Evolutionary conservation across 768 basidiomycete genomes (phyloP), one percentile per base, ranked within the genome.

Genomic region (Dacryopinax primogenitus): DNA sequence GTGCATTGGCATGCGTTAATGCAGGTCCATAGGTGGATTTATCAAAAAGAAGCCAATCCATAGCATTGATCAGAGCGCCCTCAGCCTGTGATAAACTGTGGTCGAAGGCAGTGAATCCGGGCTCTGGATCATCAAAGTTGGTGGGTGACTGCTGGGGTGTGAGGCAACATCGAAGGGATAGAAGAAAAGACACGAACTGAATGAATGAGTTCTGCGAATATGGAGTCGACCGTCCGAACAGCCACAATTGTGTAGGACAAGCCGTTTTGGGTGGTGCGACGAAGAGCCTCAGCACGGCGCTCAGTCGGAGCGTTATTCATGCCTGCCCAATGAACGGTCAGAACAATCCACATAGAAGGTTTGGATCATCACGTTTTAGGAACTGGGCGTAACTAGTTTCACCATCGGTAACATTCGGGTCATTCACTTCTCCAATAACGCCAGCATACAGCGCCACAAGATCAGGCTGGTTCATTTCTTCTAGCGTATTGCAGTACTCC

Each of bases 381-480:
- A 58, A 58, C 51, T 58, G 51, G 9, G 51, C 51, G 30, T 58
- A 58, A 21, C 51, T 58, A 3, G 76, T 71, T 71, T 92, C 88
- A 0, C 75, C 74, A 16, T 84, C 83, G 0, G 79, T 82, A 0
- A 86, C 79, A 33, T 70, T 39, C 0, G 81, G 78, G 11, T 79
- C 78, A 68, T 85, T 86, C 41, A 78, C 76, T 70, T 91, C 87
- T 4, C 92, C 90, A 23, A 98, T 77, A 32, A 90, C 90, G 15
- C 90, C 85, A 4, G 92, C 92, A 73, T 99, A 98, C 79, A 96
- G 84, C 0, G 95, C 93, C 13, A 98, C 92, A 18, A 98, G 81
- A 41, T 88, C 84, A 62, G 37, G 39, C 70, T 69, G n/a, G 23
- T 15, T 21, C 66, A 32, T 62, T 13, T 37, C 88, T 80, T 97